Evolutionary conservation across 2,329 filamentous ascomycete genomes (phyloP).

Genomic region (Cladosporium austrohemisphaericum): DNA sequence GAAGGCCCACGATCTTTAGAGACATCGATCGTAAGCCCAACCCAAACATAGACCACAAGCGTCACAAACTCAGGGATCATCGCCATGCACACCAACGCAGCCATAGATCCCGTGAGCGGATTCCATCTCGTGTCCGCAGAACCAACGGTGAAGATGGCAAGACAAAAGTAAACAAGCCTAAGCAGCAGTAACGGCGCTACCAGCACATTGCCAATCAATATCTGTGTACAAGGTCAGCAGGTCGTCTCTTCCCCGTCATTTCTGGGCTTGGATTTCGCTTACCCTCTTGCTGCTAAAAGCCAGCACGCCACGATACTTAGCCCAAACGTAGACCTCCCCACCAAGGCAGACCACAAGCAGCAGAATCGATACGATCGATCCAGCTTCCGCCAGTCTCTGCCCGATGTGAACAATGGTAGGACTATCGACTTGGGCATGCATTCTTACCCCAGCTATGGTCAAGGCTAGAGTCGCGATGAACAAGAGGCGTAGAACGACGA

Average conservation of each 20-base stretch:
- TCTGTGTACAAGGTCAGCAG: not conserved
- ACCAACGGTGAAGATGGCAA: not conserved
- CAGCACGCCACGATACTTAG: not conserved
- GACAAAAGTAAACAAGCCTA: slow-evolving; percentile 3
- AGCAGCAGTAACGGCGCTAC: not conserved
- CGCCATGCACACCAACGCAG: slow-evolving; percentile 8
- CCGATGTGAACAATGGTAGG: not conserved
- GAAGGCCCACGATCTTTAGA: too few relatives aligned
- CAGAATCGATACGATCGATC: not conserved
- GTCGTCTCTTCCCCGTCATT: too few relatives aligned
- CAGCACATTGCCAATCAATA: not conserved
- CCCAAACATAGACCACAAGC: not conserved
- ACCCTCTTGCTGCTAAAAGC: not conserved
- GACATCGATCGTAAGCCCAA: not conserved
- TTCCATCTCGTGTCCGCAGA: not conserved
- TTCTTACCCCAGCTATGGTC: slow-evolving; percentile 7
- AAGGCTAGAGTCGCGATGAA: not conserved
- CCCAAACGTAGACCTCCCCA: not conserved
- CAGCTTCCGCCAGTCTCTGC: not conserved
- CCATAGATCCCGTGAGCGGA: not conserved
- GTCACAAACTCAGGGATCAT: slow-evolving; percentile 1
- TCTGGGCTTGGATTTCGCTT: too few relatives aligned
- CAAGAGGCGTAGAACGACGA: not conserved
- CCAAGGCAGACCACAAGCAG: not conserved
- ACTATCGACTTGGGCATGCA: slow-evolving; percentile 3